A percentile compares a stretch with the other conserved stretches of the same genome.
Evolutionary conservation across 2,329 filamentous ascomycete species (phyloP).

Genomic region (Pseudogymnoascus sp.): DNA sequence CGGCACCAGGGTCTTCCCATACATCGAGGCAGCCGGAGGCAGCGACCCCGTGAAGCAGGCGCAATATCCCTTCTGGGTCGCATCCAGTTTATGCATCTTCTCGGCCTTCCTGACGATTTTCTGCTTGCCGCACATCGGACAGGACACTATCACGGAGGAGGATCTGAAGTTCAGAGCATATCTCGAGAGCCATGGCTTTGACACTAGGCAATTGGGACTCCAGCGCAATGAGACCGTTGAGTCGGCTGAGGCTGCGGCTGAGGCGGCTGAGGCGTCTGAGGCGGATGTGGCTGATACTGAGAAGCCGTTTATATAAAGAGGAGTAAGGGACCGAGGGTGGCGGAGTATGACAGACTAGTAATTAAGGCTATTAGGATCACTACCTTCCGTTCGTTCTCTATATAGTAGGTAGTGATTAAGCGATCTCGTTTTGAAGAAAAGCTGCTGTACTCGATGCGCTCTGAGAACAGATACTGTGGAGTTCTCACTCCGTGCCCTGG

Average conservation of each 20-base stretch:
- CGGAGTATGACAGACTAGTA: no score
- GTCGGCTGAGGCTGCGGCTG: background rate
- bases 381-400: no score
- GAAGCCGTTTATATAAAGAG: no score
- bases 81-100: slow-evolving; percentile 67
- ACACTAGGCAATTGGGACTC: slow-evolving; percentile 52
- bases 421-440: no score
- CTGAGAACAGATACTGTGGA: no score
- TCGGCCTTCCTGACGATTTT: slow-evolving; percentile 60
- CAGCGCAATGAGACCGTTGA: slow-evolving; percentile 17
- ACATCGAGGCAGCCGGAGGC: slow-evolving; percentile 56
- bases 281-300: background rate
- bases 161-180: slow-evolving; percentile 72
- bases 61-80: slow-evolving; percentile 89
- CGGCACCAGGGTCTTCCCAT: slow-evolving; percentile 73
- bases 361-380: no score
- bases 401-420: no score
- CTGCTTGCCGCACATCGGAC: slow-evolving; percentile 67
- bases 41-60: slow-evolving; percentile 57
- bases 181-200: slow-evolving; percentile 67
- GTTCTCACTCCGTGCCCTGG: no score
- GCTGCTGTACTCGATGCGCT: no score
- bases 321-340: no score
- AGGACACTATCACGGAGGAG: slow-evolving; percentile 77
- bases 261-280: background rate